A percentile compares a stretch with the other conserved stretches of the same genome.
Conservation (phyloP, 2,329 filamentous ascomycete genomes). For the Pleurostoma richardsiae region DNA sequence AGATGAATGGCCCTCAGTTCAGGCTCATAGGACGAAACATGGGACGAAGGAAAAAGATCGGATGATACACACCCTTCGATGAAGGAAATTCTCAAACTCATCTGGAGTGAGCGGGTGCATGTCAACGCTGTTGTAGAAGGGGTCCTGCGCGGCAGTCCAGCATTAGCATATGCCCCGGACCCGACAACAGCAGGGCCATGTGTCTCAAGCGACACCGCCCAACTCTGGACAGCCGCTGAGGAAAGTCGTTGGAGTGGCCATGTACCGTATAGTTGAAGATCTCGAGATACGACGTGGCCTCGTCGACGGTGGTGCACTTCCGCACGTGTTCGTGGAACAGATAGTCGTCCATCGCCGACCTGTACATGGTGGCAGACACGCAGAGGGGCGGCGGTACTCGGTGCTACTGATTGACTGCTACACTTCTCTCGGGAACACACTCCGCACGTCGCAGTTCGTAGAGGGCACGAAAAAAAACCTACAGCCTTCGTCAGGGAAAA, state of each 20-base stretch:
- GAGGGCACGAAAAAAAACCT: too few relatives aligned
- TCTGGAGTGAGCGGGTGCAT: slow-evolving; percentile 45
- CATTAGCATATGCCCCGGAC: too few relatives aligned
- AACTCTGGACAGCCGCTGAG: not conserved
- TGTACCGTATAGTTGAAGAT: slow-evolving; percentile 56
- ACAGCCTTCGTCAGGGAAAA: too few relatives aligned
- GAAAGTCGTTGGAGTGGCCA: slow-evolving; percentile 1
- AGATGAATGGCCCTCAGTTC: not conserved
- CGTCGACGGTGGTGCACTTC: slow-evolving; percentile 41
- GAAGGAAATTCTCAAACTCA: slow-evolving; percentile 55
- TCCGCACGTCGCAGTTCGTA: too few relatives aligned
- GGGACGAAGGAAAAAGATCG: not conserved
- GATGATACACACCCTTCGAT: slow-evolving; percentile 36
- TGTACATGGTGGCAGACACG: too few relatives aligned
- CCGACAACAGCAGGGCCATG: too few relatives aligned
- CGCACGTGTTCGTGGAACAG: slow-evolving; percentile 46
- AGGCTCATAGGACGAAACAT: too few relatives aligned
- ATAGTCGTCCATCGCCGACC: slow-evolving; percentile 49
- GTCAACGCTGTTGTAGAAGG: slow-evolving; percentile 42
- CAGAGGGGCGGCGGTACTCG: not conserved
- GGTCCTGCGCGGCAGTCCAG: slow-evolving; percentile 31
- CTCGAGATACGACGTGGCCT: slow-evolving; percentile 51
- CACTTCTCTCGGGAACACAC: too few relatives aligned
- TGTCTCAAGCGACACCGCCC: too few relatives aligned
- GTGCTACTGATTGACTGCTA: not conserved